phyloP scores from a whole-genome alignment of 192 early-diverging fungal genomes.

The Coemansia sp. region DNA sequence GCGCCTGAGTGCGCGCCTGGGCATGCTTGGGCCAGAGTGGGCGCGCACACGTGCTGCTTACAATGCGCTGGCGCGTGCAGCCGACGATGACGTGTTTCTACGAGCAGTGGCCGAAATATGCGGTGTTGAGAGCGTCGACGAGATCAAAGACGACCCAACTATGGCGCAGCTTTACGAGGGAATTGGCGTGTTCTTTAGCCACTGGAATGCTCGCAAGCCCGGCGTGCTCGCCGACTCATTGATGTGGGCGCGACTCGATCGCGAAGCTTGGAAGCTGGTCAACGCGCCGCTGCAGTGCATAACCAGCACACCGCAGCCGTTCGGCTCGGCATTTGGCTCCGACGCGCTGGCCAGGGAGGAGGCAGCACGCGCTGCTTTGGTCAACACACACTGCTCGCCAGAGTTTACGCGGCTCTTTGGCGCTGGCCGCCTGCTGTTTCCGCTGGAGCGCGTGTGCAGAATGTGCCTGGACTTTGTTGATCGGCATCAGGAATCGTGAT shows the following conservation, averaged over 20 bases:
- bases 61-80: constrained; percentile 45
- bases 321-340: neutral
- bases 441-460: constrained; percentile 29
- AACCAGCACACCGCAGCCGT: constrained; percentile 12
- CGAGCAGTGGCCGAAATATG: constrained; percentile 40
- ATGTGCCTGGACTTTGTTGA: constrained; percentile 48
- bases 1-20: constrained; percentile 18
- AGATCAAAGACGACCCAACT: constrained; percentile 44
- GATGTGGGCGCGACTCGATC: constrained; percentile 39
- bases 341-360: constrained; percentile 28
- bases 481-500: constrained; percentile 12
- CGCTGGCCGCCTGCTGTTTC: constrained; percentile 41
- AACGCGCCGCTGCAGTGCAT: constrained; percentile 40
- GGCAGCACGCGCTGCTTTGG: constrained; percentile 33
- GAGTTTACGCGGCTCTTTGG: constrained; percentile 44
- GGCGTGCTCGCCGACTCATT: constrained; percentile 36
- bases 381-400: constrained; percentile 24
- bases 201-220: constrained; percentile 40
- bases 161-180: constrained; percentile 51
- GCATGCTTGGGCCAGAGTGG: constrained; percentile 48
- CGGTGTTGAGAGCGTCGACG: constrained; percentile 31
- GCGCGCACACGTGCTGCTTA: constrained; percentile 50
- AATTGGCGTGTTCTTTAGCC: constrained; percentile 51
- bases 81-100: constrained; percentile 38
- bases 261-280: constrained; percentile 37